Evolutionary conservation across 345 rosid species (phyloP), one percentile per base, ranked within the genome.

Genomic region (Populus tremula): DNA sequence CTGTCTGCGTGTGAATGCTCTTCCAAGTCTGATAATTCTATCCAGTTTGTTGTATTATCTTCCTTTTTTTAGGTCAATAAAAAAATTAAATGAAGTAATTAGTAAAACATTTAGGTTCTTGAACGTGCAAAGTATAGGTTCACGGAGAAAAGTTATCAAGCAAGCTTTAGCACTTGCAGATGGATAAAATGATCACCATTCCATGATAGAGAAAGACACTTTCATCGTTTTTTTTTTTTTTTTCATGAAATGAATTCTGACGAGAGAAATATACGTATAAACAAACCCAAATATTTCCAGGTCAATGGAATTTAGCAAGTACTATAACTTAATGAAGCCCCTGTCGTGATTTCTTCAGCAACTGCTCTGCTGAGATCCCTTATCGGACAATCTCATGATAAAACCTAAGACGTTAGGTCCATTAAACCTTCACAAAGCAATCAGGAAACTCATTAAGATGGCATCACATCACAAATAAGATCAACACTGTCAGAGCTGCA

Each of bases 201-300:
- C 76, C 84, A 76, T 81, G 93, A 88, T 76, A 84, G 83, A 74
- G 90, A 86, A 84, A 88, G 86, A 82, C 91, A 89, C 84, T 84
- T 85, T 78, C 88, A 84, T 88, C 88, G 89, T 89, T 33, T 33
- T 33, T 33, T 33, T 3, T 49, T 17, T 17, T 20, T 50, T 17
- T 17, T 14, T 53, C 59, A 5, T 53, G 23, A 53, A 53, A 53
- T 53, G 59, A 53, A 53, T n/a, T 53, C 59, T 20, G 59, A 20
- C 9, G 59, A 53, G 8, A 18, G 59, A 53, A 18, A 53, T 9
- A 50, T 50, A 18, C 6, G 7, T 6, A 53, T 53, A 6, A 18
- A 1, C 59, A 53, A 53, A 5, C 59, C 23, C 10, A 2, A 6
- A 1, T 53, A 18, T 6, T 53, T 39, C 10, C 10, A 39, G 0